A percentile compares a stretch with the other conserved stretches of the same genome.
Conservation (phyloP, 1,139 yeast species). For the Candida tropicalis region DNA sequence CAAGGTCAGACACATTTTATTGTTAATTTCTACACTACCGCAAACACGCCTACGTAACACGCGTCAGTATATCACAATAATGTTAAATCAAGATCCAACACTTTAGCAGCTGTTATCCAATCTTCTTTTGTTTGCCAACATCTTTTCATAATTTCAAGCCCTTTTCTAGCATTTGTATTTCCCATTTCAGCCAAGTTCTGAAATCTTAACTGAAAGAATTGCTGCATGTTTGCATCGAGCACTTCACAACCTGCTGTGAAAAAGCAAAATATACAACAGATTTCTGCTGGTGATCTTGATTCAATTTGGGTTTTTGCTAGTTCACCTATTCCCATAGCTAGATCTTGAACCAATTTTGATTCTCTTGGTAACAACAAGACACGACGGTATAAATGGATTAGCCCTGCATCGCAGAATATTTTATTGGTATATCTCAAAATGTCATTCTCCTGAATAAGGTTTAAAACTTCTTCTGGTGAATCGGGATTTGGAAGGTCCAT, state of each 20-base stretch:
- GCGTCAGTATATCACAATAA: constrained; percentile 30
- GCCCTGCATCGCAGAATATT: constrained; percentile 57
- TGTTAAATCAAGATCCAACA: constrained; percentile 49
- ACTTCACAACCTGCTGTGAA: constrained; percentile 67
- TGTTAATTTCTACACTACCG: too few species aligned
- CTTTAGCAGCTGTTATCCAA: constrained; percentile 57
- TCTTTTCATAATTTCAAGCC: constrained; percentile 50
- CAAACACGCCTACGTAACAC: background rate
- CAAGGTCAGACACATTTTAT: background rate
- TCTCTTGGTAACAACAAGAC: constrained; percentile 50
- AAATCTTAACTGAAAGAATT: constrained; percentile 42
- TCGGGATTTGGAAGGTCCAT: constrained; percentile 12
- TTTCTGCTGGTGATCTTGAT: constrained; percentile 52
- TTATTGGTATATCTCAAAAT: constrained; percentile 55
- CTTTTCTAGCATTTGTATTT: constrained; percentile 50
- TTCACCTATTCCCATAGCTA: constrained; percentile 44
- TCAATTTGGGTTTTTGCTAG: constrained; percentile 40
- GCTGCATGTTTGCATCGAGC: constrained; percentile 32
- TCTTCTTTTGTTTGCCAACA: constrained; percentile 61
- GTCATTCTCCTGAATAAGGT: constrained; percentile 35
- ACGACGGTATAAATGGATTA: constrained; percentile 58
- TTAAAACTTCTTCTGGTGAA: constrained; percentile 22
- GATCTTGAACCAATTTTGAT: constrained; percentile 48
- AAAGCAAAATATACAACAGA: constrained; percentile 56
- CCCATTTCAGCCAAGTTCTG: constrained; percentile 44